Percentiles rank a stretch among this genome's conserved stretches.
These are phyloP conservation scores for Colletotrichum euphorbiae DNA, from an alignment of 2,329 filamentous ascomycete genomes.

Conservation along the genomic window DNA sequence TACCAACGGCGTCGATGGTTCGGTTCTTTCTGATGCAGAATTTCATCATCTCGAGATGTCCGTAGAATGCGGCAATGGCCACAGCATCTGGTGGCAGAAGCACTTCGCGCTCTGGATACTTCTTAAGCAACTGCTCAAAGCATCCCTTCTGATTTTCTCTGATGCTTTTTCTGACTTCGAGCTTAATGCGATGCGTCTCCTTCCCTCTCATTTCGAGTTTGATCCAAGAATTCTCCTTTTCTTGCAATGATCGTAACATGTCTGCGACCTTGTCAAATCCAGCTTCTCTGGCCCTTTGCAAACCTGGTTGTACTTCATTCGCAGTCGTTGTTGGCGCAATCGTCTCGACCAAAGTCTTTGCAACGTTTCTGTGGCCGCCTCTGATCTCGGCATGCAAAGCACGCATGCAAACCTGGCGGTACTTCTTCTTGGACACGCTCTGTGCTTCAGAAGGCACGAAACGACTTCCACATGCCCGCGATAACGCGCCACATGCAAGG, in stretches of 20 bases:
- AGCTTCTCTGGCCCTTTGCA: neutral
- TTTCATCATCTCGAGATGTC: neutral
- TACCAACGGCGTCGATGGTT: neutral
- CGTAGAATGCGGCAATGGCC: neutral
- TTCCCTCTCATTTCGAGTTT: too few species aligned
- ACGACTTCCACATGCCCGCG: neutral
- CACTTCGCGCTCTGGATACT: neutral
- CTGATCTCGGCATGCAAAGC: neutral
- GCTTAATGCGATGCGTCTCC: too few species aligned
- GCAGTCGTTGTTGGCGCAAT: neutral
- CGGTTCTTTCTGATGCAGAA: neutral
- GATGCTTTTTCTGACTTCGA: neutral
- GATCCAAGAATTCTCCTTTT: too few species aligned
- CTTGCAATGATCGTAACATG: neutral
- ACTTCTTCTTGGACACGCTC: neutral
- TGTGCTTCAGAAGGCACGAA: neutral
- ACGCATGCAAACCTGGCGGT: neutral
- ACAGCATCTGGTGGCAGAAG: neutral
- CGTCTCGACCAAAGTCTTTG: neutral
- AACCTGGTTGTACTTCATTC: neutral
- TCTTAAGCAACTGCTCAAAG: neutral
- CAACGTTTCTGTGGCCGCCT: neutral
- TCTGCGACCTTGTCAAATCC: neutral
- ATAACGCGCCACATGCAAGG: neutral
- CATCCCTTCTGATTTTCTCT: neutral